Percentiles rank a stretch among this genome's conserved stretches.
phyloP scores from a whole-genome alignment of 768 basidiomycete species.

The Phylloporus sp. region DNA sequence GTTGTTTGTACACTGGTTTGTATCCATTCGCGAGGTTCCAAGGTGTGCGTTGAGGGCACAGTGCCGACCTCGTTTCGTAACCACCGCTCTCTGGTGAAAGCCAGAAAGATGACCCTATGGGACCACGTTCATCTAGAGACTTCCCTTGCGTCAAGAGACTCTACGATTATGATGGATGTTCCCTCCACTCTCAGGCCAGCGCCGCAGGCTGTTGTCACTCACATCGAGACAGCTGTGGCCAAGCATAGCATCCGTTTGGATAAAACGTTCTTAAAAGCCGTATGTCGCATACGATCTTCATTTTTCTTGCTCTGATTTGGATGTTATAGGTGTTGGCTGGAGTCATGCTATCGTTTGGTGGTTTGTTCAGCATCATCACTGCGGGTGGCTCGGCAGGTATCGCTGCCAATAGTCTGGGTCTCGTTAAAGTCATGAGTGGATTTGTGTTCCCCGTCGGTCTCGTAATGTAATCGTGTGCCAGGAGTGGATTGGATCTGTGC shows the following conservation, averaged over 20 bases:
- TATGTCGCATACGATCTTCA: slow-evolving; percentile 30
- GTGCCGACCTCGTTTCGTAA: slow-evolving; percentile 10
- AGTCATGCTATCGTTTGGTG: slow-evolving; percentile 72
- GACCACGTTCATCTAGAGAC: neutral
- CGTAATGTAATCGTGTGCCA: slow-evolving; percentile 52
- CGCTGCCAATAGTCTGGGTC: slow-evolving; percentile 53
- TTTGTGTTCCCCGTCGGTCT: slow-evolving; percentile 76
- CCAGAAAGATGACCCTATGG: slow-evolving; percentile 18
- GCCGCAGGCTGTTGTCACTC: slow-evolving; percentile 50
- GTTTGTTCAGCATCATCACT: slow-evolving; percentile 57
- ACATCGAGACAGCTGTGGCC: slow-evolving; percentile 53
- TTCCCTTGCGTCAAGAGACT: slow-evolving; percentile 4
- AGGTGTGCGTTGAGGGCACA: neutral
- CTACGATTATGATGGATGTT: slow-evolving; percentile 15
- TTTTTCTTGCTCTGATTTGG: neutral
- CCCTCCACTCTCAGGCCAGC: slow-evolving; percentile 54
- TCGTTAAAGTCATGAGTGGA: slow-evolving; percentile 62
- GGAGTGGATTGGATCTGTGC: neutral
- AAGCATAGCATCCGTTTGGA: slow-evolving; percentile 66
- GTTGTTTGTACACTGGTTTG: neutral
- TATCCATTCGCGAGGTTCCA: too few species aligned
- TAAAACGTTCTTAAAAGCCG: slow-evolving; percentile 64
- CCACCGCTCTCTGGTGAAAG: neutral
- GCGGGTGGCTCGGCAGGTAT: slow-evolving; percentile 55
- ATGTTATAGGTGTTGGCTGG: slow-evolving; percentile 59